phyloP scores from a whole-genome alignment of 345 rosid genomes.

The Cochlearia excelsa region DNA sequence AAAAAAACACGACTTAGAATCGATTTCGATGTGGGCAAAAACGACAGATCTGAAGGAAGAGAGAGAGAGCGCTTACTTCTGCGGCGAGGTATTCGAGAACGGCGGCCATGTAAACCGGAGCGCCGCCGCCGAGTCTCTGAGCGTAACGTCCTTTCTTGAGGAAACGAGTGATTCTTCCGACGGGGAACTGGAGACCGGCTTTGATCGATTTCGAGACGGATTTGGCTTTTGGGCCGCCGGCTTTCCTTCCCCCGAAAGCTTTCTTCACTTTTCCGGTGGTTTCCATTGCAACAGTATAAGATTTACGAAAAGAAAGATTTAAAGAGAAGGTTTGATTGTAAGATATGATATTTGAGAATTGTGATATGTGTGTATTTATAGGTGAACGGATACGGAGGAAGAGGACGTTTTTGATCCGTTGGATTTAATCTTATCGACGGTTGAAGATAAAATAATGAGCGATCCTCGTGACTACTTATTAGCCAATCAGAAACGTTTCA shows the following conservation, averaged over 20 bases:
- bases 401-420: neutral
- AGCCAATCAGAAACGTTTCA: constrained; percentile 12
- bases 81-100: constrained; percentile 89
- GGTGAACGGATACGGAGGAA: neutral
- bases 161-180: constrained; percentile 78
- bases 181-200: constrained; percentile 85
- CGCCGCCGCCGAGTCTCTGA: constrained; percentile 69
- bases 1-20: neutral
- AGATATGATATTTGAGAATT: neutral
- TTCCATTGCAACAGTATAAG: constrained; percentile 42
- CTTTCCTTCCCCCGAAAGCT: constrained; percentile 76
- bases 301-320: too few relatives aligned
- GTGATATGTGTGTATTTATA: constrained; percentile 8
- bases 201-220: constrained; percentile 66
- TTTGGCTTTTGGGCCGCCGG: constrained; percentile 74
- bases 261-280: constrained; percentile 59
- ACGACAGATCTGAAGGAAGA: neutral
- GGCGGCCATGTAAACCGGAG: constrained; percentile 86
- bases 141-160: constrained; percentile 75
- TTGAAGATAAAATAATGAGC: neutral
- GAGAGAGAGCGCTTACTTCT: constrained; percentile 40
- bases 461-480: constrained; percentile 5
- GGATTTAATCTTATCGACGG: constrained; percentile 25
- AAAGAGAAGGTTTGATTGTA: neutral
- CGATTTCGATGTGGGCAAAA: too few relatives aligned